phyloP scores from a whole-genome alignment of 495 filamentous ascomycete genomes.

The Trichodelitschia bisporula region DNA sequence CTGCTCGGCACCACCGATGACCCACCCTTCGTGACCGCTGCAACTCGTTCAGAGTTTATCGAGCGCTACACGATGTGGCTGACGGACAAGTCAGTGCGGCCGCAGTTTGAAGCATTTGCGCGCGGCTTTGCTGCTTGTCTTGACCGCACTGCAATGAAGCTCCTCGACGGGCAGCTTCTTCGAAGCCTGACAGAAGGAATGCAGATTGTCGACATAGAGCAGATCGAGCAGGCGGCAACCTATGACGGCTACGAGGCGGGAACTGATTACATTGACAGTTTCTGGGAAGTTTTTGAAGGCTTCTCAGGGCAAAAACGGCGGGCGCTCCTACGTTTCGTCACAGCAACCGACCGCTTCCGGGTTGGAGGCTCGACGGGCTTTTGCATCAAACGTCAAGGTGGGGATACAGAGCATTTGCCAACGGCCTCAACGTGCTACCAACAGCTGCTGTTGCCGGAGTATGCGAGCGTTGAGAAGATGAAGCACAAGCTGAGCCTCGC shows the following conservation, averaged over 20 bases:
- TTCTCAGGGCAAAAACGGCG: slow-evolving; percentile 43
- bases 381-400: slow-evolving; percentile 52
- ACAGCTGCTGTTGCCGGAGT: slow-evolving; percentile 63
- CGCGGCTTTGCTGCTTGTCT: slow-evolving; percentile 62
- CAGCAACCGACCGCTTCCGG: slow-evolving; percentile 72
- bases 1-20: slow-evolving; percentile 12
- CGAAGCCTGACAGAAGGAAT: slow-evolving; percentile 61
- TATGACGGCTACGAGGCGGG: slow-evolving; percentile 53
- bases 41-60: slow-evolving; percentile 54
- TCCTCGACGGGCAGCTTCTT: slow-evolving; percentile 46
- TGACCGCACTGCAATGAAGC: slow-evolving; percentile 35
- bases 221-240: slow-evolving; percentile 37
- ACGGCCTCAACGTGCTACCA: slow-evolving; percentile 81
- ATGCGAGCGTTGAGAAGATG: slow-evolving; percentile 39
- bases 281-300: slow-evolving; percentile 53
- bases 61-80: slow-evolving; percentile 76
- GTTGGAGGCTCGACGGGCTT: slow-evolving; percentile 72
- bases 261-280: slow-evolving; percentile 44
- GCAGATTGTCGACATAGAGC: slow-evolving; percentile 47
- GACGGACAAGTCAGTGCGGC: slow-evolving; percentile 46
- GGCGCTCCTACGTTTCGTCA: slow-evolving; percentile 76
- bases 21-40: slow-evolving; percentile 40
- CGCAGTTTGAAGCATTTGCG: slow-evolving; percentile 59
- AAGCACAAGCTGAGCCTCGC: slow-evolving; percentile 53
- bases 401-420: slow-evolving; percentile 28